These are phyloP conservation scores for Herpetospermum pedunculosum DNA, from an alignment of 306 rosid species.

Conservation along the genomic window DNA sequence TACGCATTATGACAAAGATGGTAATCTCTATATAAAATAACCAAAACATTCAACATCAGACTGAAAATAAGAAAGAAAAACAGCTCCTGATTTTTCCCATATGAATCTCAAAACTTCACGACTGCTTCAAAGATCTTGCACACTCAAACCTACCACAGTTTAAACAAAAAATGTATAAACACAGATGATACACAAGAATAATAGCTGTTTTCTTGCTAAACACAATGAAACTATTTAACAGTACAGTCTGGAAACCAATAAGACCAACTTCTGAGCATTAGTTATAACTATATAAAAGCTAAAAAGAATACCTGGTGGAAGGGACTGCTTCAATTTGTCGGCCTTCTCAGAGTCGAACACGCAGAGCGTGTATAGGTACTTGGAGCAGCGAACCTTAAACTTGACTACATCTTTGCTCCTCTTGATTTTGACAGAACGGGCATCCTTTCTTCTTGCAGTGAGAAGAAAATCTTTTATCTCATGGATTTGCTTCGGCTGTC, in stretches of 20 bases:
- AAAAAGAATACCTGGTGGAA: slow-evolving; percentile 55
- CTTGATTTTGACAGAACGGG: slow-evolving; percentile 72
- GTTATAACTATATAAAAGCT: neutral
- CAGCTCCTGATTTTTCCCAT: neutral
- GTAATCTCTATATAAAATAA: neutral
- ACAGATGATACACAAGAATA: too few species aligned
- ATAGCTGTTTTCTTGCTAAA: too few species aligned
- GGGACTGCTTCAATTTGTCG: slow-evolving; percentile 83
- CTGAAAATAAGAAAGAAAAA: neutral
- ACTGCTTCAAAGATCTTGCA: slow-evolving; percentile 59
- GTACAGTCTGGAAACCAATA: too few species aligned
- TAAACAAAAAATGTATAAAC: too few species aligned
- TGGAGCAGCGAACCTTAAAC: slow-evolving; percentile 86
- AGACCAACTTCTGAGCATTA: neutral
- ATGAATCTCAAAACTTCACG: neutral
- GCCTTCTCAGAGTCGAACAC: slow-evolving; percentile 77
- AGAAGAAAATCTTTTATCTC: slow-evolving; percentile 94
- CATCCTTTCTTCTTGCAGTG: slow-evolving; percentile 83
- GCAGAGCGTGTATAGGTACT: slow-evolving; percentile 83
- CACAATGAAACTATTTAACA: too few species aligned
- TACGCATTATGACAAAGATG: neutral
- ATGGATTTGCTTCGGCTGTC: slow-evolving; percentile 79
- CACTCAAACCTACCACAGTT: slow-evolving; percentile 56
- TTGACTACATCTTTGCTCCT: slow-evolving; percentile 71
- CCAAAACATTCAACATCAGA: neutral